Percentiles rank a stretch among this genome's conserved stretches.
Conservation (phyloP, 257 asterid genomes). For the Capsicum baccatum region DNA sequence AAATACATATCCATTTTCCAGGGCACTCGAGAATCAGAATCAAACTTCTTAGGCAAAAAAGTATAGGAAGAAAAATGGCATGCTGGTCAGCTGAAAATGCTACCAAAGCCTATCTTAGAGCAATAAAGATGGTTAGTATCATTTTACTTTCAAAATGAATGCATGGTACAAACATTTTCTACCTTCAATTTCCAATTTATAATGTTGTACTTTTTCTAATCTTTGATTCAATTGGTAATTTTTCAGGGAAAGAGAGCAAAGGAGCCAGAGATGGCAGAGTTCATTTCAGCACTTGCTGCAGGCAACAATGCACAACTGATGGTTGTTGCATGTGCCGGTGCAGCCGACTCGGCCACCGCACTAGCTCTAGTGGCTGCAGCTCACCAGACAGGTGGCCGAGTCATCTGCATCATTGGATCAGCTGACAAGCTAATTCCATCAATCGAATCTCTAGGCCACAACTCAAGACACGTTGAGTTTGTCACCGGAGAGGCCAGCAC, state of each 20-base stretch:
- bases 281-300: conserved; percentile 85
- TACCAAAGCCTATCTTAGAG: conserved; percentile 65
- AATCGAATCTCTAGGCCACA: conserved; percentile 30
- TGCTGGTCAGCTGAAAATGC: conserved; percentile 89
- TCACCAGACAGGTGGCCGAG: conserved; percentile 67
- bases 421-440: conserved; percentile 37
- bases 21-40: conserved; percentile 2
- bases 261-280: conserved; percentile 72
- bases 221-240: conserved; percentile 7
- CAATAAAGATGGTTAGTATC: conserved; percentile 68
- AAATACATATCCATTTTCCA: conserved; percentile 15
- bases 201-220: neutral
- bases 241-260: conserved; percentile 60
- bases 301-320: conserved; percentile 66
- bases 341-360: conserved; percentile 49
- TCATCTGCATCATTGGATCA: conserved; percentile 57
- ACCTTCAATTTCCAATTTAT: neutral
- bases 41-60: neutral
- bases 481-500: conserved; percentile 53
- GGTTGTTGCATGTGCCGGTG: conserved; percentile 59
- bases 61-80: conserved; percentile 47
- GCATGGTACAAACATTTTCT: neutral
- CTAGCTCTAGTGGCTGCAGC: conserved; percentile 71
- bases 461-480: conserved; percentile 44
- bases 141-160: neutral